Percentiles rank a stretch among this genome's conserved stretches.
phyloP scores from a whole-genome alignment of 1,284 basidiomycete species.

The Retiboletus fuscus region DNA sequence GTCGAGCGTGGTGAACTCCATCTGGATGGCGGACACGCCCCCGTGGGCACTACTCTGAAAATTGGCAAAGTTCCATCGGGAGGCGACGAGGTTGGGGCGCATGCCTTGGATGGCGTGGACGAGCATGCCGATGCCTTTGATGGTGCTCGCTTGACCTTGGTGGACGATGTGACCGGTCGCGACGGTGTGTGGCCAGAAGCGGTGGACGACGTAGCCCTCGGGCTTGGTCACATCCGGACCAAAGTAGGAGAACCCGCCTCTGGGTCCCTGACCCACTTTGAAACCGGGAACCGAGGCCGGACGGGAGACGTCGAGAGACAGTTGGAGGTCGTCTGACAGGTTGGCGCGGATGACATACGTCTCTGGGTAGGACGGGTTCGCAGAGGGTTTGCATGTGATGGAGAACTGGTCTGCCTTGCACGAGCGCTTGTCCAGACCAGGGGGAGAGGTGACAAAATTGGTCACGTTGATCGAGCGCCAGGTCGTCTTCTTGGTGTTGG shows the following conservation, averaged over 20 bases:
- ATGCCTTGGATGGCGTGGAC: conserved; percentile 98
- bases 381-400: conserved; percentile 75
- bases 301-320: conserved; percentile 81
- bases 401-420: conserved; percentile 93
- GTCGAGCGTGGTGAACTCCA: conserved; percentile 94
- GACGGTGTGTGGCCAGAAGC: conserved; percentile 87
- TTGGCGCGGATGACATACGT: conserved; percentile 86
- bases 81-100: conserved; percentile 94
- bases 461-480: conserved; percentile 94
- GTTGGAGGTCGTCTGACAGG: conserved; percentile 83
- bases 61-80: conserved; percentile 95
- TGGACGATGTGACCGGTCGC: conserved; percentile 80
- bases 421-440: conserved; percentile 85
- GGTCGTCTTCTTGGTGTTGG: conserved; percentile 77
- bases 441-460: conserved; percentile 83
- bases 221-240: conserved; percentile 79
- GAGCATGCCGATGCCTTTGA: conserved; percentile 89
- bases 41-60: conserved; percentile 82
- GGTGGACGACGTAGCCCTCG: conserved; percentile 92
- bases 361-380: conserved; percentile 77
- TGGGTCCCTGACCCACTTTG: conserved; percentile 90
- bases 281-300: conserved; percentile 84
- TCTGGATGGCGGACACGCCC: conserved; percentile 89
- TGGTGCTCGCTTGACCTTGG: conserved; percentile 74
- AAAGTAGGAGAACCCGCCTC: conserved; percentile 93